Evolutionary conservation across 306 rosid genomes (phyloP), one percentile per base, ranked within the genome.

Genomic region (Albizia julibrissin): DNA sequence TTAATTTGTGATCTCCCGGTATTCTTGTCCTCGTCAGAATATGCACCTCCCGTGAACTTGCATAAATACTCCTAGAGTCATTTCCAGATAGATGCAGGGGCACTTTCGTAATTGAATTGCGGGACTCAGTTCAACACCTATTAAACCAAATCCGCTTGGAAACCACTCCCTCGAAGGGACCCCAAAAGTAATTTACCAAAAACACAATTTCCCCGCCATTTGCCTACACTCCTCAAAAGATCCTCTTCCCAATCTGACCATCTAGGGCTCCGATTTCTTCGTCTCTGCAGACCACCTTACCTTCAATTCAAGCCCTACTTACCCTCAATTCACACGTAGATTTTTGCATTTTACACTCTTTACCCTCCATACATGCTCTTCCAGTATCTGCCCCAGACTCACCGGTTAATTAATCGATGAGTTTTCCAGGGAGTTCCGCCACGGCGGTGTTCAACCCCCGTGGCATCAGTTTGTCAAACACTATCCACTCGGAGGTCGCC

Each of bases 161-260:
- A 50, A 0, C 52, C 73, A 21, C 61, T 61, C 44, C 27, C 21
- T 77, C 78, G 81, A 85, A 75, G 83, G 16, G 34, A 66, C 87
- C 89, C 78, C 68, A 81, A 77, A 82, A 11, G 43, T 75, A 39
- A 77, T 88, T 80, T 79, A 82, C 80, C 61, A 71, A 82, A 74
- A 29, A 9, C 87, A 49, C 83, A 76, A 79, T 86, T 91, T 89
- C 95, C 99, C 98, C 99, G 99, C 99, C 99, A 95, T 84, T 89
- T 87, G 88, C 84, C 70, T 92, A 69, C 73, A 84, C 27, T 65
- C 69, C 66, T 37, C 19, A 58, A 64, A 66, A 81, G 62, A 65
- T 88, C 85, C 61, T 82, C 68, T 87, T 76, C 87, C 91, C 84
- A 90, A 85, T 87, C 89, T 90, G 42, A 68, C 84, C 84, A 70